Evolutionary conservation across 2,329 filamentous ascomycete genomes (phyloP).

Genomic region (Setomelanomma holmii): DNA sequence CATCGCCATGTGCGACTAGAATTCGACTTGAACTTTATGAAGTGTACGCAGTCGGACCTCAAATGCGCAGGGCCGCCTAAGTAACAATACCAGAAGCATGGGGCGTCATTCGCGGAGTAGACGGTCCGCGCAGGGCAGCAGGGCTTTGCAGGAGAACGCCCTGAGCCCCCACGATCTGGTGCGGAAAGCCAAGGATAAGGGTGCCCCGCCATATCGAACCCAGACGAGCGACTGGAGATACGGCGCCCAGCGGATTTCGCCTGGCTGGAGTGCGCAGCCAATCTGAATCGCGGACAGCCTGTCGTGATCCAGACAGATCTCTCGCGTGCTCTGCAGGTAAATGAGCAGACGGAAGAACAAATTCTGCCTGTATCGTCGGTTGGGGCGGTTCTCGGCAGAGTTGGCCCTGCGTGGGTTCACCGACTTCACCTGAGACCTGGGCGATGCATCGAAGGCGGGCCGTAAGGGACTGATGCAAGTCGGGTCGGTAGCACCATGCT

Average conservation of each 20-base stretch:
- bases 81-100: constrained; percentile 11
- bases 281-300: constrained; percentile 12
- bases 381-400: constrained; percentile 14
- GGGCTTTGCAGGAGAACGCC: constrained; percentile 11
- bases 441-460: constrained; percentile 26
- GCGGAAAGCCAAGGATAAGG: constrained; percentile 30
- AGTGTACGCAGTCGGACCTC: not conserved
- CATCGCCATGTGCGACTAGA: not conserved
- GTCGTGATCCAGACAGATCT: constrained; percentile 20
- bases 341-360: constrained; percentile 9
- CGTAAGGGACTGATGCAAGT: constrained; percentile 13
- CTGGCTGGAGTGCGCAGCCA: constrained; percentile 13
- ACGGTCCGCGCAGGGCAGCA: constrained; percentile 25
- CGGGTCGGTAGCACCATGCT: constrained; percentile 13
- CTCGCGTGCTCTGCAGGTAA: constrained; percentile 16
- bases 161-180: constrained; percentile 31
- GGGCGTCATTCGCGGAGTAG: constrained; percentile 28
- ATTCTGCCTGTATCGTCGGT: constrained; percentile 15
- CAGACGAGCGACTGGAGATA: constrained; percentile 27
- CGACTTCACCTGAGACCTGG: constrained; percentile 22
- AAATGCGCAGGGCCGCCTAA: constrained; percentile 3
- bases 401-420: constrained; percentile 20
- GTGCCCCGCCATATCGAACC: constrained; percentile 23
- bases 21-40: not conserved
- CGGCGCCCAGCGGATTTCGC: constrained; percentile 29